A percentile compares a stretch with the other conserved stretches of the same genome.
Evolutionary conservation across 495 filamentous ascomycete genomes (phyloP).

Genomic region (Corynascus novoguineensis): DNA sequence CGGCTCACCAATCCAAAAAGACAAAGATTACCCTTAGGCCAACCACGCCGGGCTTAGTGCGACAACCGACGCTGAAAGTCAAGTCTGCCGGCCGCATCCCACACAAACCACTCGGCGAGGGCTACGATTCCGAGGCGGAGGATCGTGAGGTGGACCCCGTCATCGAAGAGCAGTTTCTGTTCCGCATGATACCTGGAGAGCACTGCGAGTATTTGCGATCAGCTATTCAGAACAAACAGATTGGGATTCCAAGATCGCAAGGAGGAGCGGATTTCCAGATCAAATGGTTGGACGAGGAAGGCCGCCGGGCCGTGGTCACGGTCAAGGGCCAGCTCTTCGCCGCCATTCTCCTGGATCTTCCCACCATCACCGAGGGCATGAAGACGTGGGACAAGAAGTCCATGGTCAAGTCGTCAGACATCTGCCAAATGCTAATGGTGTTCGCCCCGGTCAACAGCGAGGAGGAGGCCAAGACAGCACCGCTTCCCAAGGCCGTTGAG

Average conservation of each 20-base stretch:
- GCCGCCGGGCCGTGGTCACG: conserved; percentile 64
- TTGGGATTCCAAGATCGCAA: conserved; percentile 57
- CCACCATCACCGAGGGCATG: conserved; percentile 88
- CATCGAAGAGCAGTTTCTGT: conserved; percentile 80
- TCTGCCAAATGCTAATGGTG: conserved; percentile 91
- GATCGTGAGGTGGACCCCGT: conserved; percentile 81
- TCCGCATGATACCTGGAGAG: conserved; percentile 79
- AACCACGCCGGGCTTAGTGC: conserved; percentile 16
- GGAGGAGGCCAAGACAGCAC: conserved; percentile 60
- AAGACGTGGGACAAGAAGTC: conserved; percentile 91
- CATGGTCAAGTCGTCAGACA: conserved; percentile 90
- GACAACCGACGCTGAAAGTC: conserved; percentile 36
- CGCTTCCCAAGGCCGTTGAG: conserved; percentile 59
- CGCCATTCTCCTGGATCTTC: conserved; percentile 78
- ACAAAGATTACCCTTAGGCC: conserved; percentile 37
- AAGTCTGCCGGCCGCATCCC: conserved; percentile 49
- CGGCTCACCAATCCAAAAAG: conserved; percentile 34
- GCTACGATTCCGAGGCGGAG: conserved; percentile 95
- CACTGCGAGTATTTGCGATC: conserved; percentile 77
- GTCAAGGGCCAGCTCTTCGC: conserved; percentile 70
- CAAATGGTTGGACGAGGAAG: conserved; percentile 70
- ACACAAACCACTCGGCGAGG: conserved; percentile 67
- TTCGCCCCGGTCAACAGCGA: conserved; percentile 65
- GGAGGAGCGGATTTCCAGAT: conserved; percentile 67
- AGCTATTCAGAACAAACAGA: conserved; percentile 62